Evolutionary conservation across 306 rosid genomes (phyloP).

Genomic region (Vicia sativa): DNA sequence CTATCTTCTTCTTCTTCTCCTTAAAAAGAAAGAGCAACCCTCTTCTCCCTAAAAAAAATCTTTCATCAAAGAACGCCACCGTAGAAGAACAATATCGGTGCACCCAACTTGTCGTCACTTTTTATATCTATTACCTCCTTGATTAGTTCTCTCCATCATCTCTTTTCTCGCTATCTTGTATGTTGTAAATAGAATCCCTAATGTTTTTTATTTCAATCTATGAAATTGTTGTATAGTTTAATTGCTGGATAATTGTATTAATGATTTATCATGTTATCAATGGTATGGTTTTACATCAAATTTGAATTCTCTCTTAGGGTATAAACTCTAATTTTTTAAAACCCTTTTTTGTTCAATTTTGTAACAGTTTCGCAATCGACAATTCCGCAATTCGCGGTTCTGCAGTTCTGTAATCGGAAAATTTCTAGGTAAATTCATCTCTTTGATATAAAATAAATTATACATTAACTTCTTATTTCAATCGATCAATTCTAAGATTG

Average conservation of each 20-base stretch:
- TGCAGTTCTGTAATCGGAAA: too few relatives aligned
- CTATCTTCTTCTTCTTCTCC: too few relatives aligned
- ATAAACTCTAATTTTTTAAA: not conserved
- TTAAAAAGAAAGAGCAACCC: too few relatives aligned
- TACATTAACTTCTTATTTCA: too few relatives aligned
- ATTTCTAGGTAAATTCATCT: too few relatives aligned
- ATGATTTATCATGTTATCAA: not conserved
- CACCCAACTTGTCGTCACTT: not conserved
- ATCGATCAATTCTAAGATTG: too few relatives aligned
- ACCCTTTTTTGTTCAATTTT: too few relatives aligned
- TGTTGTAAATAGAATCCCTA: too few relatives aligned
- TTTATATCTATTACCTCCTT: not conserved
- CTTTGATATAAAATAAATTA: too few relatives aligned
- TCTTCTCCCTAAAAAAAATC: too few relatives aligned
- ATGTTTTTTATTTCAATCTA: not conserved
- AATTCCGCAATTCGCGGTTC: not conserved
- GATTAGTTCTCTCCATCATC: not conserved
- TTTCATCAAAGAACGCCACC: too few relatives aligned
- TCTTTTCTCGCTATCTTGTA: not conserved
- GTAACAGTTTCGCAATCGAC: too few relatives aligned
- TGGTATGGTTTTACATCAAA: not conserved
- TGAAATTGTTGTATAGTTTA: not conserved
- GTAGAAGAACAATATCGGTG: not conserved
- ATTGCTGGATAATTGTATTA: not conserved
- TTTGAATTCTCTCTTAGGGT: not conserved